These are phyloP conservation scores for Trypanosoma theileri DNA, from an alignment of 208 protist species.

Conservation along the genomic window DNA sequence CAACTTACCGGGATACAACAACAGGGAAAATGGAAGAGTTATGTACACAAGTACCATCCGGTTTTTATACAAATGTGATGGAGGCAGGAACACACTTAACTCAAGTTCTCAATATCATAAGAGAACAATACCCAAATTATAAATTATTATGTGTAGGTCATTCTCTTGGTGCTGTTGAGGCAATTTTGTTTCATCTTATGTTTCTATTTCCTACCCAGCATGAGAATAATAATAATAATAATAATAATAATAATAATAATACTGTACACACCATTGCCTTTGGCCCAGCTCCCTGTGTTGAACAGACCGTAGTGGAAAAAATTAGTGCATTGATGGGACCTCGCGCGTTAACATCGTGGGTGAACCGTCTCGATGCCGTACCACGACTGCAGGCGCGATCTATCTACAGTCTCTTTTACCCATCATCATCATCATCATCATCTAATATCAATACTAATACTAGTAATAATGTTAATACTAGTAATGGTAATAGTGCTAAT, in stretches of 20 bases:
- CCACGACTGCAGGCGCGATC: constrained; percentile 60
- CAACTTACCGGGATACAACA: constrained; percentile 1
- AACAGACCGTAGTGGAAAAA: constrained; percentile 30
- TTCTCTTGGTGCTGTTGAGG: constrained; percentile 76
- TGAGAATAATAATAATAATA: constrained; percentile 14
- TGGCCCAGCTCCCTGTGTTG: constrained; percentile 59
- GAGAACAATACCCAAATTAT: constrained; percentile 56
- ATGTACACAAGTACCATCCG: constrained; percentile 58
- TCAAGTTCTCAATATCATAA: constrained; percentile 39
- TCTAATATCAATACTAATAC: neutral
- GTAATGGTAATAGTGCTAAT: constrained; percentile 29
- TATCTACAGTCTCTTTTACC: constrained; percentile 35
- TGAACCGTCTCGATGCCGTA: constrained; percentile 62
- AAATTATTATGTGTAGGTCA: constrained; percentile 74
- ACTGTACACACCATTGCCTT: constrained; percentile 49
- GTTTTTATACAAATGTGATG: constrained; percentile 58
- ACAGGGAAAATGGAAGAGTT: constrained; percentile 25
- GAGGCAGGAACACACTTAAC: constrained; percentile 41
- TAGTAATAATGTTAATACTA: constrained; percentile 20
- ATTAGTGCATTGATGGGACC: constrained; percentile 26
- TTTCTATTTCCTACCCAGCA: constrained; percentile 36
- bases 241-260: constrained; percentile 26
- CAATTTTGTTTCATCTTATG: constrained; percentile 75
- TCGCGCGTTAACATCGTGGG: constrained; percentile 47
- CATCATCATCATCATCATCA: neutral